These are phyloP conservation scores for Coniochaeta hoffmannii DNA, from an alignment of 2,329 filamentous ascomycete species.

Conservation along the genomic window DNA sequence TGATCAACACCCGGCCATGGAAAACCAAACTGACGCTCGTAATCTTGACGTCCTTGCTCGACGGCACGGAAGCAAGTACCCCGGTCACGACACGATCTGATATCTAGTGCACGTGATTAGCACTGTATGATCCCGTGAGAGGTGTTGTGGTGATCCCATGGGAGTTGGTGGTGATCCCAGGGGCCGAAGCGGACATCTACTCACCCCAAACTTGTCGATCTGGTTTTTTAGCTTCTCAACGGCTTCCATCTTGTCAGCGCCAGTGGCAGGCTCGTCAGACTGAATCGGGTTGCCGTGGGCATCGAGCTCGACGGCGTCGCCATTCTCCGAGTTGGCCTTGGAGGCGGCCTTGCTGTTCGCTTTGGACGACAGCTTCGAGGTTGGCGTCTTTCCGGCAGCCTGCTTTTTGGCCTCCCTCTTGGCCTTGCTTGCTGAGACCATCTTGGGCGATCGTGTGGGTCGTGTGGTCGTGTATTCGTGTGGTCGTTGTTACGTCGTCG, in stretches of 20 bases:
- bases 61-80: constrained; percentile 77
- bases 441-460: constrained; percentile 27
- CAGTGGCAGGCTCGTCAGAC: constrained; percentile 60
- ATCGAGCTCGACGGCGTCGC: constrained; percentile 61
- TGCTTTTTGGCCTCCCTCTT: constrained; percentile 67
- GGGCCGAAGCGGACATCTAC: constrained; percentile 88
- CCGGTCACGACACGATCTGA: constrained; percentile 59
- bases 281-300: constrained; percentile 49
- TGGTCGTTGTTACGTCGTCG: no score
- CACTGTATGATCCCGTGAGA: constrained; percentile 54
- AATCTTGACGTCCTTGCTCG: constrained; percentile 95
- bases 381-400: constrained; percentile 68
- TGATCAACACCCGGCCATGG: constrained; percentile 94
- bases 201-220: constrained; percentile 93
- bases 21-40: constrained; percentile 90
- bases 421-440: constrained; percentile 64
- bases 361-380: constrained; percentile 63
- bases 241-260: constrained; percentile 65
- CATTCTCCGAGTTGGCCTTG: constrained; percentile 59
- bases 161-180: no score
- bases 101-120: not conserved
- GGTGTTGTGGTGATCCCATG: no score
- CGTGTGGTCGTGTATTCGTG: not conserved
- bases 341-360: constrained; percentile 59
- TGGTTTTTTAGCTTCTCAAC: constrained; percentile 85